Evolutionary conservation across 441 rosid genomes (phyloP), one percentile per base, ranked within the genome.

Genomic region (Bocquillonia castaneifolia): DNA sequence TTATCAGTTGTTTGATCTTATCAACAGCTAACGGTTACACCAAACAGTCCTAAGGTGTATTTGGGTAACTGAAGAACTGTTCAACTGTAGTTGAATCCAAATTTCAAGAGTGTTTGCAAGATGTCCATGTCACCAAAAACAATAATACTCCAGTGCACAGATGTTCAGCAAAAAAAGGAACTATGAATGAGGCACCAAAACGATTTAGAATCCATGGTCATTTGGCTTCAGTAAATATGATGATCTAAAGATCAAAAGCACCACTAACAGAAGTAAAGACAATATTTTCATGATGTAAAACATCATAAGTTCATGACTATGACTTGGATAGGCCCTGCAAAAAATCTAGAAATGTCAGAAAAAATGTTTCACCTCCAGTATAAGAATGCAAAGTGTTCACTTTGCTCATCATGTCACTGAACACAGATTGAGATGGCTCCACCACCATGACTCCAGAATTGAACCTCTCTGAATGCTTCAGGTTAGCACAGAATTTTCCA

Each of bases 361-460:
- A 68, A 32, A 40, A 67, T 36, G 29, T 39, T 44, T 70, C 77
- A 83, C 88, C 98, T 71, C 98, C 96, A 0, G 98, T 93, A 74
- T 93, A 93, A 51, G 97, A 93, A 1, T 77, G 78, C 86, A 91
- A 78, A 50, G 86, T 88, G 67, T 71, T 87, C 47, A 93, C 95
- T 89, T 89, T 86, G 72, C 80, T 74, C 88, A 91, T 82, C 97
- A 93, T 93, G 75, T 91, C 93, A 40, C 76, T 77, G 59, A 93
- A 93, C 69, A 93, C 47, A 17, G 81, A 72, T 77, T 72, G 81
- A 18, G 96, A 91, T 28, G 98, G 97, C 74, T 91, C 98, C 77
- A 91, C 95, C 23, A 93, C 98, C 97, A 93, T 82, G 59, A 93
- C 98, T 72, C 97, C 96, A 47, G 97, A 89, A 80, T 93, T 93